Base-by-base conservation (phyloP, 2,329 filamentous ascomycete genomes). In the Verticillium tricorpus region DNA sequence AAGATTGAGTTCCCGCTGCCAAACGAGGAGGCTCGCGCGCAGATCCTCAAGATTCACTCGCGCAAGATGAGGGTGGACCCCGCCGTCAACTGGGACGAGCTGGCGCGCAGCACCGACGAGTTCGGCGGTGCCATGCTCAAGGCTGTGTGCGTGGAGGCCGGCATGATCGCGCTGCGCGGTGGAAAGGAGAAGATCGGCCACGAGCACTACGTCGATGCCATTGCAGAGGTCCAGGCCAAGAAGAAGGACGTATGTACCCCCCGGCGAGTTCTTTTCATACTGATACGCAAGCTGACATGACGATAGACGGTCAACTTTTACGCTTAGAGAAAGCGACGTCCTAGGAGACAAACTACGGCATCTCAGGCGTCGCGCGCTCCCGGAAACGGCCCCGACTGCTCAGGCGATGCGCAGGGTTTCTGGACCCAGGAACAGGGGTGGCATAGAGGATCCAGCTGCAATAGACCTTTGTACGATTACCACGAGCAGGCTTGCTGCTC, bases 1-100 rank as follows among this genome's bases (percentile, higher is more conserved):
- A 98, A 98, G 83, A 98, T 98, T 71, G 95, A 99, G 78, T 99
- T 99, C 78, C 95, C 95, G 1, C 84, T 99, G 60, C 95, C 95
- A 4, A 99, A 99, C 73, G 96, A 99, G 78, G 95, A 99, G 79
- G 93, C 95, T 2, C 89, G 95, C 64, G 94, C 94, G 22, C 94
- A 99, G 80, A 99, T 99, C 76, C 81, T 99, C 69, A 93, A 93
- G 78, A 99, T 99, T 68, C 95, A 99, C 80, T 96, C 91, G 62
- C 88, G 95, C 70, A 99, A 99, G 83, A 99, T 99, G 95, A 95
- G 91, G 66, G 92, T 97, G 15, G 93, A 97, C 71, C 88, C 92
- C 60, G 89, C 84, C 60, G 91, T 99, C 73, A 99, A 99, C 83
- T 99, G 95, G 93, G 85, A 89, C 63, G 95, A 99, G 77, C 76